Base-by-base conservation (phyloP, 371 early-diverging fungal genomes). In the Mortierella sp. region DNA sequence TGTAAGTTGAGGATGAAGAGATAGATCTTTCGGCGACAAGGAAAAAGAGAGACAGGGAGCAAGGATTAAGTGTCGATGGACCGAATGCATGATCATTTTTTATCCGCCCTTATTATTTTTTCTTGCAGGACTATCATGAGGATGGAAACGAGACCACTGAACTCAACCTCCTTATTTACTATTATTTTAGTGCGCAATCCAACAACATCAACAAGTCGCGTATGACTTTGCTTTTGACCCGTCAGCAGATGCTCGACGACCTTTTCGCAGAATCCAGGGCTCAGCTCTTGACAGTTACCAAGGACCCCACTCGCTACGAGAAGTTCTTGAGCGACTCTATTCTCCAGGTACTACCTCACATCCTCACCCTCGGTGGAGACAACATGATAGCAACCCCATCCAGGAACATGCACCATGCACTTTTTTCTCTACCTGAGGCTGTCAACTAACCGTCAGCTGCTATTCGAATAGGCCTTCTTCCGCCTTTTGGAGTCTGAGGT, bases 151-250 rank as follows among this genome's bases (percentile, higher is more conserved):
- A 46, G 54, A 63, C 74, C 8, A 32, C 27, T 75, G 14, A 58
- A 68, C 71, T 73, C 18, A 27, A 32, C 75, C 54, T 55, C 72
- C 60, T 70, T 78, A 38, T 55, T 46, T 54, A 32, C 68, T 41
- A 55, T 63, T 29, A 54, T 48, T 27, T 27, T 87, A 98, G 98
- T 88, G 95, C 97, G 43, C 96, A 97, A 84, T 98, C 99, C 55
- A 98, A 97, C 88, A 94, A 95, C 78, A 94, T 96, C 89, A 99
- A 99, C 95, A 98, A 98, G 92, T 93, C 97, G 65, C 96, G 98
- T 80, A 92, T 99, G 72, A 90, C 93, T 74, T 92, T 98, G 35
- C 93, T 99, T 74, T 95, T 96, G 88, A 93, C 94, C 56, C 96
- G 98, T 75, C 97, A 99, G 84, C 91, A 95, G 78, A 89, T 96